Evolutionary conservation across 1,284 basidiomycete genomes (phyloP).

Genomic region (Ustilago tritici): DNA sequence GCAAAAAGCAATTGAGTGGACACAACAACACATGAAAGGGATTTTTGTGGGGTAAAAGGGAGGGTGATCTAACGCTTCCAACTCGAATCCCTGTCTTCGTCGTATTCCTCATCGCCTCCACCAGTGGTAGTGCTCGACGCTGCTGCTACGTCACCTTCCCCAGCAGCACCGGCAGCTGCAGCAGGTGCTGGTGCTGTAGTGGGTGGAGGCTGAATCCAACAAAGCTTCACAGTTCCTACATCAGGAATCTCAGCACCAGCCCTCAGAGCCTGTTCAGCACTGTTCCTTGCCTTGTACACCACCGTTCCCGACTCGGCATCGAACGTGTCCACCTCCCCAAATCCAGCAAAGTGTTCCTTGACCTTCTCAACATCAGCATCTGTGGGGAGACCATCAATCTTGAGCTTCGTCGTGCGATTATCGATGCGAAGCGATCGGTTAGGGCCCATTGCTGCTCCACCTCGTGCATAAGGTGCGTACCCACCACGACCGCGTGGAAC

Average conservation of each 20-base stretch:
- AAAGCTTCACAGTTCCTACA: slow-evolving; percentile 57
- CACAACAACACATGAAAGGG: neutral
- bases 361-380: slow-evolving; percentile 74
- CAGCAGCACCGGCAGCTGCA: slow-evolving; percentile 6
- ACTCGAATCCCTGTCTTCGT: slow-evolving; percentile 56
- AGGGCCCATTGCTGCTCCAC: slow-evolving; percentile 72
- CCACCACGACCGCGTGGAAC: slow-evolving; percentile 76
- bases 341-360: slow-evolving; percentile 78
- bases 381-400: slow-evolving; percentile 77
- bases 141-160: neutral
- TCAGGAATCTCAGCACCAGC: slow-evolving; percentile 58
- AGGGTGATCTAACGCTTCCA: slow-evolving; percentile 51
- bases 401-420: slow-evolving; percentile 85
- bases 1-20: slow-evolving; percentile 8
- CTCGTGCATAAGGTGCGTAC: slow-evolving; percentile 77
- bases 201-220: slow-evolving; percentile 56
- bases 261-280: slow-evolving; percentile 60
- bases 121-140: neutral
- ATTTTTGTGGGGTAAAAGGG: neutral
- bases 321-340: slow-evolving; percentile 58
- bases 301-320: slow-evolving; percentile 37
- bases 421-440: slow-evolving; percentile 81
- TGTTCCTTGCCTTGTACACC: slow-evolving; percentile 56
- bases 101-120: slow-evolving; percentile 41
- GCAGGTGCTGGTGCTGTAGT: slow-evolving; percentile 2